Percentiles rank a stretch among this genome's conserved stretches.
Conservation (phyloP, 495 filamentous ascomycete genomes). For the Tuber indicum region DNA sequence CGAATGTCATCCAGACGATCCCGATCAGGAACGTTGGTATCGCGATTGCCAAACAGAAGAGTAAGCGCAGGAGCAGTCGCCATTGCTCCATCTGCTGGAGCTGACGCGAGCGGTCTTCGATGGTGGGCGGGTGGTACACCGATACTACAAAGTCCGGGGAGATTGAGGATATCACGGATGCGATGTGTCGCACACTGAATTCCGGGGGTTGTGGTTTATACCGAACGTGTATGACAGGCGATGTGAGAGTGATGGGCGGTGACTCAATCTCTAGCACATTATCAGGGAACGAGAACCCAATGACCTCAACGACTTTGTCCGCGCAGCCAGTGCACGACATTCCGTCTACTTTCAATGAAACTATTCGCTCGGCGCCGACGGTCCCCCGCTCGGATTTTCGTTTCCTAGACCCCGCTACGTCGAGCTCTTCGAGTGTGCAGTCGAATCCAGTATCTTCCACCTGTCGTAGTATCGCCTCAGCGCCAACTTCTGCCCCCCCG, state of each 20-base stretch:
- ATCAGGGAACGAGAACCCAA: not conserved
- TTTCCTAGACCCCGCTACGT: not conserved
- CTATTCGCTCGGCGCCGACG: not conserved
- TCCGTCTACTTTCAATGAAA: conserved; percentile 48
- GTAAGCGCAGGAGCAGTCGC: conserved; percentile 56
- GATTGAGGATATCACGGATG: conserved; percentile 55
- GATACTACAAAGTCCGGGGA: conserved; percentile 58
- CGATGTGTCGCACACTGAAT: conserved; percentile 69
- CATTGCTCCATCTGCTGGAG: conserved; percentile 59
- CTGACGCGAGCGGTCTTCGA: conserved; percentile 71
- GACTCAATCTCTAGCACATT: conserved; percentile 47
- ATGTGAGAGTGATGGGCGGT: conserved; percentile 45
- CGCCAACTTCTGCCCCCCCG: not conserved
- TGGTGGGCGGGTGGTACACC: conserved; percentile 69
- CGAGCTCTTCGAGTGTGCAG: not conserved
- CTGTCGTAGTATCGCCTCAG: not conserved
- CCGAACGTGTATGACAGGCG: conserved; percentile 61
- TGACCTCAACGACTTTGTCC: conserved; percentile 46
- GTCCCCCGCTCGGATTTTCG: not conserved
- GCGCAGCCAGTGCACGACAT: conserved; percentile 85
- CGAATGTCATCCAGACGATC: conserved; percentile 79
- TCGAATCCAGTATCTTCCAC: not conserved
- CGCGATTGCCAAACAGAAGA: conserved; percentile 61
- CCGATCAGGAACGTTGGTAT: conserved; percentile 88
- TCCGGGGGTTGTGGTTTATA: conserved; percentile 62